phyloP scores from a whole-genome alignment of 768 basidiomycete species.

The Amanita thiersii region DNA sequence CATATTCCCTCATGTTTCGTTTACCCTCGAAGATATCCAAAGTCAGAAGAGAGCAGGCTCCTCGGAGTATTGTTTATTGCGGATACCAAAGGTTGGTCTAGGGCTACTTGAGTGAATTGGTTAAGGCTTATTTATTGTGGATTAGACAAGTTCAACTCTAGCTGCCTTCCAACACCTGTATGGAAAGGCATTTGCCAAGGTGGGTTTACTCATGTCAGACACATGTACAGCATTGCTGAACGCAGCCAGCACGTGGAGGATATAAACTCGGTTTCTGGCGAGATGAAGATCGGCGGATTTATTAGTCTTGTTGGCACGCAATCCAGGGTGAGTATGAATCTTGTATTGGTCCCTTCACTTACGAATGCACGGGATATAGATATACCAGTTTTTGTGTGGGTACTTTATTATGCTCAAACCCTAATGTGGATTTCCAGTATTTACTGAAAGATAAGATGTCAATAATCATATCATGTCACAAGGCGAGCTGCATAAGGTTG shows the following conservation, averaged over 20 bases:
- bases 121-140: conserved; percentile 1
- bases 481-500: conserved; percentile 60
- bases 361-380: conserved; percentile 31
- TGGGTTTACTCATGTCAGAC: conserved; percentile 20
- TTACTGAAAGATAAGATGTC: too few relatives aligned
- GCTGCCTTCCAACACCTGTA: conserved; percentile 66
- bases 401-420: conserved; percentile 10
- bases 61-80: conserved; percentile 39
- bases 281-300: conserved; percentile 67
- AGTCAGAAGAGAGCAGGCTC: conserved; percentile 25
- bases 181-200: conserved; percentile 67
- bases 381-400: conserved; percentile 85
- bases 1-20: conserved; percentile 61
- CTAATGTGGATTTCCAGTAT: conserved; percentile 5
- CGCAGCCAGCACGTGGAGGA: conserved; percentile 56
- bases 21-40: conserved; percentile 54
- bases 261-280: conserved; percentile 39
- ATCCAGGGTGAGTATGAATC: conserved; percentile 47
- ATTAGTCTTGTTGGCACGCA: conserved; percentile 70
- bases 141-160: conserved; percentile 61
- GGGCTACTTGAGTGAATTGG: not conserved
- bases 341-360: conserved; percentile 1
- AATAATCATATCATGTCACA: conserved; percentile 64
- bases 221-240: conserved; percentile 1
- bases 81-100: conserved; percentile 56